phyloP scores from a whole-genome alignment of 164 flowering plant species.

The Houttuynia cordata region DNA sequence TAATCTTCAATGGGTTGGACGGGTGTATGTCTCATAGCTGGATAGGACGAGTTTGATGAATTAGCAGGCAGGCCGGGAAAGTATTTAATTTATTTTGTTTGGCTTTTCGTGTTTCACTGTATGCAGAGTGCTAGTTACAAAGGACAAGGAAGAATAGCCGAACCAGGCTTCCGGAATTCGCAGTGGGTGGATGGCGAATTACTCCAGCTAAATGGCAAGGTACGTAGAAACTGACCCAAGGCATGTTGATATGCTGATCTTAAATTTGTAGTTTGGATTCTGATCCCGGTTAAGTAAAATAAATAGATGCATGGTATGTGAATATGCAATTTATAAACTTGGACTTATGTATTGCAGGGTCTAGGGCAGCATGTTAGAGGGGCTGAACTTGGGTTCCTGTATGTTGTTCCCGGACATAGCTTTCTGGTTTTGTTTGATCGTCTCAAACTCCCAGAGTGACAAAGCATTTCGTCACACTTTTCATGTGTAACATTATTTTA shows the following conservation, averaged over 20 bases:
- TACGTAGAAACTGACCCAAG: conserved; percentile 12
- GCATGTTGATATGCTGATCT: neutral
- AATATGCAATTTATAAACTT: neutral
- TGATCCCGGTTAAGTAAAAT: neutral
- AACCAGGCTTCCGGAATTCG: conserved; percentile 68
- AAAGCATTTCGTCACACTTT: neutral
- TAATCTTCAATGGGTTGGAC: no score
- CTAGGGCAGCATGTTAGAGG: conserved; percentile 76
- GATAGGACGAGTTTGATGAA: no score
- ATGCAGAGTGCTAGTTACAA: conserved; percentile 75
- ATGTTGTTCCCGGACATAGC: conserved; percentile 71
- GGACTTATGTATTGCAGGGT: conserved; percentile 29
- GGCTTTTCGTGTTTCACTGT: neutral
- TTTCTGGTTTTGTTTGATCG: conserved; percentile 87
- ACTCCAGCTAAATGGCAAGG: conserved; percentile 89
- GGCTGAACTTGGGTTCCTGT: conserved; percentile 89
- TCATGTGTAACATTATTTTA: no score
- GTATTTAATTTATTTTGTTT: no score
- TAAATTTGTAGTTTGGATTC: neutral
- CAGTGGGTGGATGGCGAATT: conserved; percentile 95
- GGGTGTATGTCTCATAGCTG: no score
- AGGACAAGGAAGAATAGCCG: conserved; percentile 95
- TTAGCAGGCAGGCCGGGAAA: no score
- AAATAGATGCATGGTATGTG: neutral
- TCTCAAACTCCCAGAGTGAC: conserved; percentile 72